Conservation (phyloP, 192 early-diverging fungal species). For the Borealophlyctis nickersoniae region DNA sequence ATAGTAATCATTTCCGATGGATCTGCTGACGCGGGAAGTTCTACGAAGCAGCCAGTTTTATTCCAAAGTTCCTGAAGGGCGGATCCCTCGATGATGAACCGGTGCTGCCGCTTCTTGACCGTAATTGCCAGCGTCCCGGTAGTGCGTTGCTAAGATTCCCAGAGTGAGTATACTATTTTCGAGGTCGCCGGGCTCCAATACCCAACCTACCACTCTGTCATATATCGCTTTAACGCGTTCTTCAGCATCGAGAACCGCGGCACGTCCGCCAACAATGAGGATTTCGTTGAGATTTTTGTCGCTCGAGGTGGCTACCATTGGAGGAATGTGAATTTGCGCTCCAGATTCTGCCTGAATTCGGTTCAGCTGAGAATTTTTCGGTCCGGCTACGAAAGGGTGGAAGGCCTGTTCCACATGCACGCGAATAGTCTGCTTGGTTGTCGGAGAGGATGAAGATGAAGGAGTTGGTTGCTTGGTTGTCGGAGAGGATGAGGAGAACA, state of each 20-base stretch:
- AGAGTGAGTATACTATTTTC: conserved; percentile 16
- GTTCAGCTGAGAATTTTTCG: conserved; percentile 60
- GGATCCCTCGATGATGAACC: conserved; percentile 78
- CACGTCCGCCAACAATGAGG: conserved; percentile 74
- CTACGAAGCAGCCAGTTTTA: conserved; percentile 84
- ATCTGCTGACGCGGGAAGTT: conserved; percentile 69
- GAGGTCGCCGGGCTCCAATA: conserved; percentile 1
- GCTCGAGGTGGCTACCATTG: conserved; percentile 40
- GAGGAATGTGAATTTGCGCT: conserved; percentile 78
- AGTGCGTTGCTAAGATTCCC: conserved; percentile 39
- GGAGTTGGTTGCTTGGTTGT: no score
- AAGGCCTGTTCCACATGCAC: conserved; percentile 68
- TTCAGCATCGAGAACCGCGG: conserved; percentile 64
- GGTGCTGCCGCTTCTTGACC: conserved; percentile 90
- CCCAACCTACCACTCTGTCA: conserved; percentile 51
- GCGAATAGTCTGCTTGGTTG: conserved; percentile 66
- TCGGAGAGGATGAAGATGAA: conserved; percentile 34
- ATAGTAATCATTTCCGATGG: conserved; percentile 73
- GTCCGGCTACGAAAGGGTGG: conserved; percentile 82
- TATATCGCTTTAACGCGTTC: conserved; percentile 57
- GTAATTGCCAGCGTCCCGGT: conserved; percentile 65
- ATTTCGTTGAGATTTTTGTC: conserved; percentile 59
- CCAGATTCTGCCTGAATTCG: conserved; percentile 58
- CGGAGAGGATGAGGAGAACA: no score
- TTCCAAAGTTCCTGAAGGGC: conserved; percentile 78